Evolutionary conservation across 2,329 filamentous ascomycete genomes (phyloP), one percentile per base, ranked within the genome.

Genomic region (Pseudocercospora eumusae): DNA sequence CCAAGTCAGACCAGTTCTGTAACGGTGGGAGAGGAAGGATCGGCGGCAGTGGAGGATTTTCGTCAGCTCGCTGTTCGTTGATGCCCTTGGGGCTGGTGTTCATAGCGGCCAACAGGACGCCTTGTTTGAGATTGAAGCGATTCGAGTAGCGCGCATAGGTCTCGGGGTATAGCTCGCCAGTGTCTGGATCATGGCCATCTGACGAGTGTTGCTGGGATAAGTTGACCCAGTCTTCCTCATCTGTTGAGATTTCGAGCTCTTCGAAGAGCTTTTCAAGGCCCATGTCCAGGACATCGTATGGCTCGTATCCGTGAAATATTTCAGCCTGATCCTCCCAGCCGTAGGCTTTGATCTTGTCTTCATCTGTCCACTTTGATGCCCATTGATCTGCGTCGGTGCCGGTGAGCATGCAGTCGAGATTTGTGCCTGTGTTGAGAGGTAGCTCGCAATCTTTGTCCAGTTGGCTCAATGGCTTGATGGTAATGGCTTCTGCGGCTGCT

Each of bases 341-440:
- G 25, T 31, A 28, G 4, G n/a, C 25, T 25, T 25, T 10, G 13
- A 52, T 21, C 15, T 27, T 10, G 49, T 4, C 11, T 52, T 21
- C 15, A 27, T 52, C 27, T 10, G 25, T 52, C 49, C 49, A 52
- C 25, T 28, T 52, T 18, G 49, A 52, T 25, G 49, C 49, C 49
- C 49, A 52, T 18, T 18, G 21, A 10, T 21, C 27, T 31, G 25
- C 49, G 31, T 52, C 49, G 49, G 25, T 28, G 25, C 49, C 25
- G 8, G 10, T 25, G 5, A 52, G 21, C 49, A 52, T 52, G 49
- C 49, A 52, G 9, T 52, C n/a, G n/a, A 52, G 49, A 25, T 11
- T n/a, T 25, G 21, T 52, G 49, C 49, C 49, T 4, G 21, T 31
- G 10, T 52, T 25, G 23, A 52, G 49, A 27, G 49, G 49, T 27